Base-by-base conservation (phyloP, 2,329 filamentous ascomycete genomes). In the Penicillium rolfsii region DNA sequence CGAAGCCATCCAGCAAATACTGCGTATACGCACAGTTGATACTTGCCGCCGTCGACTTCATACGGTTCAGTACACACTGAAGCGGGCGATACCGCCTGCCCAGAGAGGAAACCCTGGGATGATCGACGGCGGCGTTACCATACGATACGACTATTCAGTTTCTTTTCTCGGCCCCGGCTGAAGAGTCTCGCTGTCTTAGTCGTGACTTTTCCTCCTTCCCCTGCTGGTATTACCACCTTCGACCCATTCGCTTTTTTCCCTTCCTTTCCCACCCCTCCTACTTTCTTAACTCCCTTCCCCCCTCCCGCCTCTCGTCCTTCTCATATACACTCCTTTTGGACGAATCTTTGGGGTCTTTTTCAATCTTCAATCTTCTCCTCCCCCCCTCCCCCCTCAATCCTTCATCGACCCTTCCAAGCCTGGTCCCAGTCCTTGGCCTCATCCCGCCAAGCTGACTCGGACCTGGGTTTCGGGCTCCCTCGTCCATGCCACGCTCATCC, bases 401-500 rank as follows among this genome's bases (percentile, higher is more conserved):
- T 40, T 40, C 50, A 63, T 64, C 61, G 62, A 66, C 64, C 62
- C 61, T 67, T 69, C 68, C 66, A 70, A 70, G 75, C 74, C 75
- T 75, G 75, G 77, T 78, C 76, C 76, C 71, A 75, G 76, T 79
- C 76, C 76, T 78, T 78, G 77, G 77, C 77, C 76, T 71, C 71
- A 75, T 76, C 74, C 75, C 79, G 80, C 80, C 81, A 79, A 79
- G 77, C 74, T 73, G 77, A 79, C 76, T 79, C 71, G 77, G 76
- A 77, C 74, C 75, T 76, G 73, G 75, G 71, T 73, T 70, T 74
- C 69, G 69, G 74, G 73, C 73, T 70, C 49, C 71, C 74, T 80
- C 71, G 75, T 78, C 80, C 76, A 82, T 82, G 80, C 79, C 79
- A 78, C 79, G 79, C 74, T 77, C 77, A 77, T 76, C 74, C 66